phyloP scores from a whole-genome alignment of 2,329 filamentous ascomycete genomes.

The Diaporthe citriasiana region DNA sequence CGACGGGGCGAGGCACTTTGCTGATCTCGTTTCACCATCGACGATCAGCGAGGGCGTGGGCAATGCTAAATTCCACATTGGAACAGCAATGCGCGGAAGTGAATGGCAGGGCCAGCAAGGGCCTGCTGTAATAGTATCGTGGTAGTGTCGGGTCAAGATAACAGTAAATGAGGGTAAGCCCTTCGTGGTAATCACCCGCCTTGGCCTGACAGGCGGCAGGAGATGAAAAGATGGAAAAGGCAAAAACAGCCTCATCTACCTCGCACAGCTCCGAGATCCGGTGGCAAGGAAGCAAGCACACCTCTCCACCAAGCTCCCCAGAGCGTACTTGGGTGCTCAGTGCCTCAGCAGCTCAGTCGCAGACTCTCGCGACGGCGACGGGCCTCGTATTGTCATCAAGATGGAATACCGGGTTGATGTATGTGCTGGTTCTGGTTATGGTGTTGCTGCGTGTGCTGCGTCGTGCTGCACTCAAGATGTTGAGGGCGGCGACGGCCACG shows the following conservation, averaged over 20 bases:
- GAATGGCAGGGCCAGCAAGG: background rate
- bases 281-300: conserved; percentile 14
- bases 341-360: background rate
- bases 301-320: background rate
- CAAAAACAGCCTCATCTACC: conserved; percentile 31
- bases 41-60: conserved; percentile 39
- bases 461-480: background rate
- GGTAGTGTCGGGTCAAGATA: conserved; percentile 25
- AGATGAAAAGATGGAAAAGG: conserved; percentile 29
- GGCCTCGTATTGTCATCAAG: conserved; percentile 1
- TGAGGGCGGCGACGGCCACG: conserved; percentile 8
- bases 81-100: conserved; percentile 24
- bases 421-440: background rate
- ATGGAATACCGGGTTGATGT: conserved; percentile 2
- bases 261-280: conserved; percentile 22
- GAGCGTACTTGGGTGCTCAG: background rate
- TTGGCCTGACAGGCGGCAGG: conserved; percentile 33
- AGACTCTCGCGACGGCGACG: background rate
- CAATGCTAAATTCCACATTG: conserved; percentile 33
- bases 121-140: conserved; percentile 12
- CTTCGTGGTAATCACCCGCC: conserved; percentile 22
- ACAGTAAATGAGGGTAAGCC: conserved; percentile 28
- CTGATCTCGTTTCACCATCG: conserved; percentile 44
- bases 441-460: background rate
- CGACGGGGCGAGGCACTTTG: conserved; percentile 34